A percentile compares a stretch with the other conserved stretches of the same genome.
These are phyloP conservation scores for Musa balbisiana DNA, from an alignment of 202 grass and related monocot genomes.

Conservation along the genomic window DNA sequence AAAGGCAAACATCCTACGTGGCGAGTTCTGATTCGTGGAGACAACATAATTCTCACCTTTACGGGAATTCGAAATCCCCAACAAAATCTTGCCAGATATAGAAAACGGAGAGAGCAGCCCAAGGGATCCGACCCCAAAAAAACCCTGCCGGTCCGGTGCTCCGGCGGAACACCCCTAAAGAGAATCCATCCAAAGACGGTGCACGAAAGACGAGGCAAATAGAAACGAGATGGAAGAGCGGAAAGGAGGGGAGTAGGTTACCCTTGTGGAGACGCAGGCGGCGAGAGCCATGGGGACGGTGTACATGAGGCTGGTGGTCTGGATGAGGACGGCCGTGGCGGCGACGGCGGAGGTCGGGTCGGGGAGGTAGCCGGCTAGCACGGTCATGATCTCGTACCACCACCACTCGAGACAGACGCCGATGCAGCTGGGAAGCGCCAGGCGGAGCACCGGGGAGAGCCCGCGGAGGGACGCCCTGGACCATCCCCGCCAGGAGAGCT, in stretches of 20 bases:
- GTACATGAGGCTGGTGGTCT: constrained; percentile 96
- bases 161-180: background rate
- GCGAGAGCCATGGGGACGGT: constrained; percentile 84
- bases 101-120: background rate
- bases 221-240: background rate
- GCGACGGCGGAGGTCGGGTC: constrained; percentile 69
- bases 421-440: constrained; percentile 53
- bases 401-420: constrained; percentile 46
- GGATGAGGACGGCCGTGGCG: constrained; percentile 76
- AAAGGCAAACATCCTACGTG: background rate
- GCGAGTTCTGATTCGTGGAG: background rate
- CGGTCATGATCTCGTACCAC: constrained; percentile 72
- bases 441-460: constrained; percentile 40
- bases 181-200: background rate
- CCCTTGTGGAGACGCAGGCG: constrained; percentile 75
- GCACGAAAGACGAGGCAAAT: background rate
- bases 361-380: constrained; percentile 72
- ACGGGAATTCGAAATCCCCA: background rate
- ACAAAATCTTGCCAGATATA: background rate
- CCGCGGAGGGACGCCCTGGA: constrained; percentile 31
- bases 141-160: background rate
- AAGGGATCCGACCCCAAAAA: background rate
- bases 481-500: constrained; percentile 60
- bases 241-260: constrained; percentile 19
- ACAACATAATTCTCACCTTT: too few species aligned